Conservation (phyloP, 2,329 filamentous ascomycete genomes). For the Madurella mycetomatis region DNA sequence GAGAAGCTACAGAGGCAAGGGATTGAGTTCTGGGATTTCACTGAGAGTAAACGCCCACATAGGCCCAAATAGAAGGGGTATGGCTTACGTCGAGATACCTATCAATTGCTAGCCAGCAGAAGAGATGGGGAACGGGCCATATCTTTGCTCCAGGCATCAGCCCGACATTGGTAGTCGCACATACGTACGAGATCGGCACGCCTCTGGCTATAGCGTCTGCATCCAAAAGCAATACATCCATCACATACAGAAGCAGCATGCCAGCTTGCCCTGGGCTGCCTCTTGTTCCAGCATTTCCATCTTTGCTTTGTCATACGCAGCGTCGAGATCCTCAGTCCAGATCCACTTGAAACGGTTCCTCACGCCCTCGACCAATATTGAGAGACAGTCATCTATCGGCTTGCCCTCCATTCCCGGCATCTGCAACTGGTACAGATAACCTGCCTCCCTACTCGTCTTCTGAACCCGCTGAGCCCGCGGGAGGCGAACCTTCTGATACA, state of each 20-base stretch:
- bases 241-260: not conserved
- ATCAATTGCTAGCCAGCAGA: no score
- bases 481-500: slow-evolving; percentile 33
- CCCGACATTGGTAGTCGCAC: no score
- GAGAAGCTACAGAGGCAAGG: no score
- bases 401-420: slow-evolving; percentile 31
- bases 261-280: not conserved
- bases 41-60: no score
- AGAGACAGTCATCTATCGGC: slow-evolving; percentile 34
- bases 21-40: no score
- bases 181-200: no score
- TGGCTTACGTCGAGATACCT: no score
- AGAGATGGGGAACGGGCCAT: no score
- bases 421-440: slow-evolving; percentile 34
- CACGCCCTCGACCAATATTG: slow-evolving; percentile 28
- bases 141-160: no score
- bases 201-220: no score
- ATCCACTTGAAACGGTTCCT: slow-evolving; percentile 31
- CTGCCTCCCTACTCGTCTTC: slow-evolving; percentile 29
- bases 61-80: no score
- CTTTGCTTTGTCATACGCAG: slow-evolving; percentile 14
- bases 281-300: not conserved
- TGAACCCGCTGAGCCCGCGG: slow-evolving; percentile 33
- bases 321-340: slow-evolving; percentile 32
- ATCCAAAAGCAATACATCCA: not conserved